phyloP scores from a whole-genome alignment of 345 rosid genomes.

The Pistacia vera region DNA sequence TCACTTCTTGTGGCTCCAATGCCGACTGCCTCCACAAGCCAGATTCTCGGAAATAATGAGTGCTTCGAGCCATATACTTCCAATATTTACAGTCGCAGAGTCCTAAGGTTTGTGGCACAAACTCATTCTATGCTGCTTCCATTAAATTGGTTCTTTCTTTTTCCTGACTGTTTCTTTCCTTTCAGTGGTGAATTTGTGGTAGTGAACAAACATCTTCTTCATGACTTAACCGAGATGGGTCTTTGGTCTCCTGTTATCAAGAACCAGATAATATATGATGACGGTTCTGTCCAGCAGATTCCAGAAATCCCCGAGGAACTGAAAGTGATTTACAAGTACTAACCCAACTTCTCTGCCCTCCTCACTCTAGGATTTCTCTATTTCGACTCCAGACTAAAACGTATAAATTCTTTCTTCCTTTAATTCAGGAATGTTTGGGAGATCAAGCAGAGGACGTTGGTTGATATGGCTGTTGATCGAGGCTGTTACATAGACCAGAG shows the following conservation, averaged over 20 bases:
- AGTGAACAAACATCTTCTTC: conserved; percentile 93
- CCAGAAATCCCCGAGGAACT: conserved; percentile 66
- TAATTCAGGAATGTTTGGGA: conserved; percentile 85
- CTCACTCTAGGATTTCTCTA: background rate
- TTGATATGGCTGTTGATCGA: conserved; percentile 87
- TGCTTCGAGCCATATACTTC: conserved; percentile 97
- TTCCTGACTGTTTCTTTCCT: conserved; percentile 9
- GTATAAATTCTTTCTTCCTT: background rate
- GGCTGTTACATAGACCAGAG: conserved; percentile 93
- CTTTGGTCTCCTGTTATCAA: conserved; percentile 74
- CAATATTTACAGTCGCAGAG: conserved; percentile 89
- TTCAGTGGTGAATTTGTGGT: conserved; percentile 84
- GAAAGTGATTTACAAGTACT: conserved; percentile 74
- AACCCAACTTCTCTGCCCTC: background rate
- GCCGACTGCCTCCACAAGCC: conserved; percentile 98
- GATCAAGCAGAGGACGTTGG: conserved; percentile 85
- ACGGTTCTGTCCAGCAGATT: conserved; percentile 72
- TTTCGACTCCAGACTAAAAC: background rate
- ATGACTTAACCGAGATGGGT: conserved; percentile 83
- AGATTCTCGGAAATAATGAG: conserved; percentile 94
- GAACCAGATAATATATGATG: conserved; percentile 65
- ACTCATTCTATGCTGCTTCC: background rate
- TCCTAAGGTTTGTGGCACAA: conserved; percentile 56
- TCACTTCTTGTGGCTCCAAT: conserved; percentile 91
- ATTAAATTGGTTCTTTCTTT: background rate